A percentile compares a stretch with the other conserved stretches of the same genome.
phyloP scores from a whole-genome alignment of 805 yeast genomes.

The Blastobotrys mokoenaii region DNA sequence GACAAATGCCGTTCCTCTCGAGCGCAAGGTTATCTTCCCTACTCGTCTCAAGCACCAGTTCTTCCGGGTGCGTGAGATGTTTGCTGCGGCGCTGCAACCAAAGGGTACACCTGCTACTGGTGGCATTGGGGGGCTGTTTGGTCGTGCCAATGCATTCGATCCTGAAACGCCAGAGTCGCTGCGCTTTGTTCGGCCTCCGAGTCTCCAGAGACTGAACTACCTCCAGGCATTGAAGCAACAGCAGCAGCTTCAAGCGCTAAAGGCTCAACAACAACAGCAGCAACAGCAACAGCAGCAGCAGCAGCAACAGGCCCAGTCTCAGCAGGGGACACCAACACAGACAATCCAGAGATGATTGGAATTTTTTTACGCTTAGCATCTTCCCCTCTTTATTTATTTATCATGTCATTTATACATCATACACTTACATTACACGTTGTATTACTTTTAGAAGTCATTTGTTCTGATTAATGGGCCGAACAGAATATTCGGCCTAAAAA shows the following conservation, averaged over 20 bases:
- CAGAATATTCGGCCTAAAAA: no score
- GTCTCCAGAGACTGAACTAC: conserved; percentile 14
- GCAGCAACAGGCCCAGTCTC: conserved; percentile 14
- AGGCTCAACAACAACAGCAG: conserved; percentile 10
- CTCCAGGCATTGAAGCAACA: conserved; percentile 2
- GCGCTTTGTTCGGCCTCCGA: conserved; percentile 27
- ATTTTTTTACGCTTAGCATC: not conserved
- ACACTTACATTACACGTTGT: no score
- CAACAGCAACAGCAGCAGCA: conserved; percentile 9
- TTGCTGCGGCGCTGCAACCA: conserved; percentile 62
- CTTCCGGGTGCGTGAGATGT: conserved; percentile 86
- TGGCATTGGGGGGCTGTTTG: conserved; percentile 69
- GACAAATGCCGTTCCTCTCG: conserved; percentile 49
- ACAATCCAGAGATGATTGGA: not conserved
- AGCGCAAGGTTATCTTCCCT: conserved; percentile 62
- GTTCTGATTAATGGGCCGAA: no score
- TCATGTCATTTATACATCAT: no score
- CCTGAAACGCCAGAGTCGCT: conserved; percentile 59
- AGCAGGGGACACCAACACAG: conserved; percentile 11
- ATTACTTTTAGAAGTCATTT: no score
- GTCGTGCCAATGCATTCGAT: conserved; percentile 70
- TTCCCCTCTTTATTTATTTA: no score
- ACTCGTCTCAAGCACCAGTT: conserved; percentile 62
- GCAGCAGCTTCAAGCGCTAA: conserved; percentile 8
- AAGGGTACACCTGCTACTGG: conserved; percentile 44